phyloP scores from a whole-genome alignment of 148 eudicot genomes.

The Heliamphora exappendiculata region DNA sequence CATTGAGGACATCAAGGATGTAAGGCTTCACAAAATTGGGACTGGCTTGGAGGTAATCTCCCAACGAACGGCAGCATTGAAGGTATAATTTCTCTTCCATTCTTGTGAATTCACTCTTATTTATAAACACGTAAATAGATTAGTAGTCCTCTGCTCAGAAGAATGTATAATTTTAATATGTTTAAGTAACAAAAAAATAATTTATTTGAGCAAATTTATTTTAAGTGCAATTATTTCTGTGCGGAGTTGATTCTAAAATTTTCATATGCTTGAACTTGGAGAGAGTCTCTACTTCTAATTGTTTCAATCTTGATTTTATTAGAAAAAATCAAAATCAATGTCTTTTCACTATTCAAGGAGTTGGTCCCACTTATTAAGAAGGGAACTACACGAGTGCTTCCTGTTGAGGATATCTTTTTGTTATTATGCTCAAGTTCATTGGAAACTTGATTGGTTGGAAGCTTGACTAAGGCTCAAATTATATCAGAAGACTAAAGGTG shows the following conservation, averaged over 20 bases:
- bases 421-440: neutral
- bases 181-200: neutral
- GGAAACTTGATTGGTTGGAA: neutral
- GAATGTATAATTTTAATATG: neutral
- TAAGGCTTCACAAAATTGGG: constrained; percentile 92
- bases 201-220: neutral
- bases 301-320: neutral
- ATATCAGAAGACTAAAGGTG: neutral
- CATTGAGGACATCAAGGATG: constrained; percentile 93
- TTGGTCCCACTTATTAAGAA: neutral
- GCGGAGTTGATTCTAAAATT: neutral
- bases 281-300: neutral
- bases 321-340: neutral
- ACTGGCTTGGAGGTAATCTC: constrained; percentile 86
- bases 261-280: neutral
- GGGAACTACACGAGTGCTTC: neutral
- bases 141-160: neutral
- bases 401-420: neutral
- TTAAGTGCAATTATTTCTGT: neutral
- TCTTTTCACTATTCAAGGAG: neutral
- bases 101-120: neutral
- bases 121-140: neutral
- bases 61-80: constrained; percentile 71
- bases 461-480: neutral
- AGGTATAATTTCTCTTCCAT: constrained; percentile 38